phyloP scores from a whole-genome alignment of 2,329 filamentous ascomycete species.

The Elsinoe fawcettii region DNA sequence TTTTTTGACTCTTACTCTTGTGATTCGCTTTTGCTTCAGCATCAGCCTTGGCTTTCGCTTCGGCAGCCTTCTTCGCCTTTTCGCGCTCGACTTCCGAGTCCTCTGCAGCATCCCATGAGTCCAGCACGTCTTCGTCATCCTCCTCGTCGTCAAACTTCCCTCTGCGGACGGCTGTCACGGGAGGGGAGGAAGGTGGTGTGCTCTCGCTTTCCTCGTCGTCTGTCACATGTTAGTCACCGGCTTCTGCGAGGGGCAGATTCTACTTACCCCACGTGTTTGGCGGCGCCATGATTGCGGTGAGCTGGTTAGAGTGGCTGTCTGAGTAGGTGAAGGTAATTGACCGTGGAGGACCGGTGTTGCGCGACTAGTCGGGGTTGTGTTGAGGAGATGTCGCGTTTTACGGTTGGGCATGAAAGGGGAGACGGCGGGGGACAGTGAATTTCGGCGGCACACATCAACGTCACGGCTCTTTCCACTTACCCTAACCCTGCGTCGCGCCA shows the following conservation, averaged over 20 bases:
- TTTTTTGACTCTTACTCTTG: conserved; percentile 79
- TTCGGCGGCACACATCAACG: not conserved
- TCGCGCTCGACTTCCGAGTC: conserved; percentile 95
- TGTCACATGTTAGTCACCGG: conserved; percentile 12
- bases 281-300: conserved; percentile 18
- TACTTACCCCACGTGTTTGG: conserved; percentile 18
- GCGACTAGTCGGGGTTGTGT: not conserved
- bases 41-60: conserved; percentile 81
- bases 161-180: conserved; percentile 39
- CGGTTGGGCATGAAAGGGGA: not conserved
- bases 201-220: conserved; percentile 50
- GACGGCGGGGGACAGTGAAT: conserved; percentile 1
- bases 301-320: not conserved
- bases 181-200: conserved; percentile 42
- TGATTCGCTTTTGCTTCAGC: conserved; percentile 82
- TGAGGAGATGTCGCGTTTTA: not conserved
- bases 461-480: not conserved
- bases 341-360: not conserved
- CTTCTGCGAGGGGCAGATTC: not conserved
- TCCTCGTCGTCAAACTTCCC: conserved; percentile 91
- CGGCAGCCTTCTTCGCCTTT: conserved; percentile 80
- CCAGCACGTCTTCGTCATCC: conserved; percentile 80
- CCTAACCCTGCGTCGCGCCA: conserved; percentile 2
- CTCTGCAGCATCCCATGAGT: conserved; percentile 94
- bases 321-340: not conserved